Percentiles rank a stretch among this genome's conserved stretches.
Conservation (phyloP, 345 rosid genomes). For the Balakata baccata region DNA sequence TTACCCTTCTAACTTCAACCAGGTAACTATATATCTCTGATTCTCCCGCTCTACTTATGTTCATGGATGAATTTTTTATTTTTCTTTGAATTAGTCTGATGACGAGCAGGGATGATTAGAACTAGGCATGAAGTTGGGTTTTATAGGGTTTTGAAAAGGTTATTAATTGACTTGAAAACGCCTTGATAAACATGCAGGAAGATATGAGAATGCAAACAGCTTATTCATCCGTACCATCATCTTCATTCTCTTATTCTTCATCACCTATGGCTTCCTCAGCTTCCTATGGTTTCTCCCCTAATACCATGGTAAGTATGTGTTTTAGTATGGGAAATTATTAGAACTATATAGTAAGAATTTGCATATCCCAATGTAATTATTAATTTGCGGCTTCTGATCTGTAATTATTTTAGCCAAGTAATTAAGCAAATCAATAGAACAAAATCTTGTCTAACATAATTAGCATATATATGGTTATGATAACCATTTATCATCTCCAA, state of each 20-base stretch:
- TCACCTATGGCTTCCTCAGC: conserved; percentile 47
- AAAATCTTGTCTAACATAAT: too few species aligned
- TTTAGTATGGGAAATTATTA: too few species aligned
- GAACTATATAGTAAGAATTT: too few species aligned
- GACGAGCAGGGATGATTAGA: background rate
- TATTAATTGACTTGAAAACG: too few species aligned
- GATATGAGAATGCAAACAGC: conserved; percentile 58
- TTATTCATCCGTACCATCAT: conserved; percentile 53
- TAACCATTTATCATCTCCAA: background rate
- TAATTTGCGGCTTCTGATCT: too few species aligned
- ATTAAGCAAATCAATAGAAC: too few species aligned
- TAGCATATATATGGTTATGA: background rate
- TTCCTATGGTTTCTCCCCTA: conserved; percentile 61
- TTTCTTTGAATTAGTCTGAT: too few species aligned
- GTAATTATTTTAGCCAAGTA: too few species aligned
- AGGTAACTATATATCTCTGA: conserved; percentile 34
- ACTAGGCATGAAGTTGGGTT: background rate
- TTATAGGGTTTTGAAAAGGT: background rate
- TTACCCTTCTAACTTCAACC: conserved; percentile 52
- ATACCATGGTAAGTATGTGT: conserved; percentile 46
- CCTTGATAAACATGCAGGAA: conserved; percentile 47
- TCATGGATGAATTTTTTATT: too few species aligned
- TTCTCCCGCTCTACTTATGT: too few species aligned
- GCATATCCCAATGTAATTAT: too few species aligned
- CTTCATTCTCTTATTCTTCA: conserved; percentile 57